Percentiles rank a stretch among this genome's conserved stretches.
Evolutionary conservation across 352 stramenopile genomes (phyloP).

Genomic region (Phytophthora uliginosa): DNA sequence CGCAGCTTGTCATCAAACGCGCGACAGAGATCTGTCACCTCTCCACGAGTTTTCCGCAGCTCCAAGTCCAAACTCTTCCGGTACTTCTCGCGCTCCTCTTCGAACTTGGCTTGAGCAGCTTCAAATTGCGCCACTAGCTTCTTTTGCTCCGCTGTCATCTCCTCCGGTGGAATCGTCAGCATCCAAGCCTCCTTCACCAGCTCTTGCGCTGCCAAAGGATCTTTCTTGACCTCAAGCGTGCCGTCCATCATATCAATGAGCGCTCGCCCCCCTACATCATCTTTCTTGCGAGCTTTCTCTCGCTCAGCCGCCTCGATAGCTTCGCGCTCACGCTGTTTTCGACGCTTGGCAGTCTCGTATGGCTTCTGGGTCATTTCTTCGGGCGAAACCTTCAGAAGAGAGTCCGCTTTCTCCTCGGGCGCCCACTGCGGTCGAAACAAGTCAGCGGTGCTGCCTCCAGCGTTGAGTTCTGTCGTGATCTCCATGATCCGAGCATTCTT

Average conservation of each 20-base stretch:
- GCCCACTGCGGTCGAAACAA: conserved; percentile 66
- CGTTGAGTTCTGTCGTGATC: conserved; percentile 79
- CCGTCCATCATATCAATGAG: conserved; percentile 96
- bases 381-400: conserved; percentile 68
- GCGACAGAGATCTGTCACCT: conserved; percentile 86
- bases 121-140: conserved; percentile 82
- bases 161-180: conserved; percentile 74
- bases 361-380: conserved; percentile 90
- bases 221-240: conserved; percentile 93
- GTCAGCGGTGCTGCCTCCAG: conserved; percentile 25
- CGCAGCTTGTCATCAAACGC: conserved; percentile 90
- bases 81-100: conserved; percentile 93
- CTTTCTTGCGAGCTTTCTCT: conserved; percentile 67
- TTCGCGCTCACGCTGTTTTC: conserved; percentile 57
- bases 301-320: conserved; percentile 28
- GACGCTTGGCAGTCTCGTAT: conserved; percentile 84
- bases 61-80: conserved; percentile 91
- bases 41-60: conserved; percentile 84
- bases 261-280: conserved; percentile 85
- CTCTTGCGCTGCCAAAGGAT: conserved; percentile 67
- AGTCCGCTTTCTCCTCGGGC: conserved; percentile 70
- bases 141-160: conserved; percentile 87
- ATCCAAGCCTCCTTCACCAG: conserved; percentile 91
- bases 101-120: conserved; percentile 68
- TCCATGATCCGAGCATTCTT: conserved; percentile 92